Evolutionary conservation across 768 basidiomycete species (phyloP), one percentile per base, ranked within the genome.

Genomic region (Austroboletus eburneus): DNA sequence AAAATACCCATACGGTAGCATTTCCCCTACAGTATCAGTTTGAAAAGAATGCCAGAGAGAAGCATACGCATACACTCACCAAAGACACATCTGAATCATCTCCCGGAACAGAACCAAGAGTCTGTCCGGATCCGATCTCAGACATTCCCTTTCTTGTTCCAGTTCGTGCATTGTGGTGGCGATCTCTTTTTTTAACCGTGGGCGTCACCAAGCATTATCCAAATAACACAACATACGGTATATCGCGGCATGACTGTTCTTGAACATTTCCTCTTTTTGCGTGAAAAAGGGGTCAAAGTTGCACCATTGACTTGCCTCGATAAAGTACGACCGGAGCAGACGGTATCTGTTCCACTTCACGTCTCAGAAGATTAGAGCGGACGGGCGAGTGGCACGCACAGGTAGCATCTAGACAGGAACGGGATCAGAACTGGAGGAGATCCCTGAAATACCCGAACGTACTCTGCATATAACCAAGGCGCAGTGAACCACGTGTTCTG

Each of bases 391-490:
- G 27, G 5, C 32, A 67, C 80, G 57, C 45, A 88, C 87, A 89
- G 59, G 57, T 89, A 89, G 50, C 87, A 89, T 64, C 86, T 88
- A 17, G 50, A 46, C 40, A 35, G 16, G 14, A 32, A 42, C 2
- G 10, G 8, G n/a, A n/a, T n/a, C n/a, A n/a, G n/a, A n/a, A n/a
- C n/a, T n/a, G n/a, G n/a, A 24, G 20, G 50, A 42, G 45, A 32
- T 48, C 22, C 8, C 5, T 1, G 21, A 5, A 49, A 32, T 27
- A 27, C 5, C 10, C 25, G 30, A 32, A 32, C 86, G 54, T 71
- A 96, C 85, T 97, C 95, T 46, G 92, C 91, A 63, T 76, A 97
- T n/a, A 99, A 75, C 95, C 95, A 99, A 2, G 93, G 91, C 5
- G 89, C 81, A 8, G 80, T 87, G 61, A 91, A 92, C 95, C 95